Evolutionary conservation across 805 yeast species (phyloP).

Genomic region (Wickerhamiella lipophila): DNA sequence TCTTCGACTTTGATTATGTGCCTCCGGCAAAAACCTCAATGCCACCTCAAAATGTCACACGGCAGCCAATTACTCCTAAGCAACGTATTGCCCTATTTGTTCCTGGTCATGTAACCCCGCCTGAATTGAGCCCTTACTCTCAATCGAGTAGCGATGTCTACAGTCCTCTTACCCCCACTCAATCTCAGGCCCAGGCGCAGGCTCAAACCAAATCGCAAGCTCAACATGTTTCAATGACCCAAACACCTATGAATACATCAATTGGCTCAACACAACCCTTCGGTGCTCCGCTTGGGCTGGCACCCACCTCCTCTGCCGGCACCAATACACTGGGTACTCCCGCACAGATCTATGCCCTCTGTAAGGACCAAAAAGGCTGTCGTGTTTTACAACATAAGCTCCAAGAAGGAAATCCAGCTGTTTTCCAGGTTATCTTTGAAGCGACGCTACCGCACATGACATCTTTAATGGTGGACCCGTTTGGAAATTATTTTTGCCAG

Average conservation of each 20-base stretch:
- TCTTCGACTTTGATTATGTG: conserved; percentile 8
- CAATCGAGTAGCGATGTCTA: background rate
- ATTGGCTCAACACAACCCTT: background rate
- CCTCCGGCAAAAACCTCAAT: background rate
- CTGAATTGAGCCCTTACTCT: conserved; percentile 3
- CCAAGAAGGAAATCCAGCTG: conserved; percentile 35
- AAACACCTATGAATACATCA: background rate
- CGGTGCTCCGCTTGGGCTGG: background rate
- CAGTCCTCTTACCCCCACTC: background rate
- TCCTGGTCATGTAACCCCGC: conserved; percentile 6
- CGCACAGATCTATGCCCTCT: conserved; percentile 58
- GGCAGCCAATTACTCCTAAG: background rate
- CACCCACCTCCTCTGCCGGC: background rate
- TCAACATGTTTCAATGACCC: background rate
- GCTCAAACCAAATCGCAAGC: background rate
- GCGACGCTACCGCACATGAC: conserved; percentile 69
- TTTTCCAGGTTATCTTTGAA: conserved; percentile 46
- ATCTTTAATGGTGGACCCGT: conserved; percentile 85
- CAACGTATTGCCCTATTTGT: background rate
- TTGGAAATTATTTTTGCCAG: conserved; percentile 93
- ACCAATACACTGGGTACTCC: background rate
- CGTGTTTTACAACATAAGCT: conserved; percentile 80
- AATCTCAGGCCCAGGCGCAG: too few relatives aligned
- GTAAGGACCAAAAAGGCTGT: conserved; percentile 96
- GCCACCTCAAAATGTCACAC: background rate